Evolutionary conservation across 495 filamentous ascomycete species (phyloP), one percentile per base, ranked within the genome.

Genomic region (Mycothermus thermophilus): DNA sequence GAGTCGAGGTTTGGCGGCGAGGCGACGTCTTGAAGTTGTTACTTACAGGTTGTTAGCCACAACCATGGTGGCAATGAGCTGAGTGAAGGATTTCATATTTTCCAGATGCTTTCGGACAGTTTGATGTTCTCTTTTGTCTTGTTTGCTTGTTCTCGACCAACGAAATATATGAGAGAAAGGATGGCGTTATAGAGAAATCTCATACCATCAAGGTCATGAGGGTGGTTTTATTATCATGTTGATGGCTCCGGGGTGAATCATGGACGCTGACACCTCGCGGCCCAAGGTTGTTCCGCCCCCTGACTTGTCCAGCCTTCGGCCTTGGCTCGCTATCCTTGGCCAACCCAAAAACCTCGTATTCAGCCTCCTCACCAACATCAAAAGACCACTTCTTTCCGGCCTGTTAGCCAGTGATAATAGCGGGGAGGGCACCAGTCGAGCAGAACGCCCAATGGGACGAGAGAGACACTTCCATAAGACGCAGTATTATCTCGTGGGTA

Each of bases 271-370:
- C 16, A n/a, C 15, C 7, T 28, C 24, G 5, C 34, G 34, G 34
- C 19, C 18, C 8, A 37, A 37, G 34, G 29, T 37, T 37, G 13
- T 12, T 29, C 34, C 34, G 34, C 12, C 34, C 24, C n/a, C n/a
- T n/a, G n/a, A n/a, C n/a, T 20, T 20, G 8, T 19, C 15, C 8
- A 3, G n/a, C 11, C 20, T 14, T 14, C 9, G 26, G 17, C 11
- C 25, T 26, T 17, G 34, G 25, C 34, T 18, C 28, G 26, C 29
- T 37, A 29, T 27, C 26, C 27, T 14, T 24, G 13, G 34, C 34
- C 34, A 37, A 37, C 26, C 26, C 19, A 8, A 1, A 29, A 23
- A n/a, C 4, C 34, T 37, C 34, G 34, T 37, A 37, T 37, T 37
- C 27, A 17, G 14, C 8, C n/a, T 18, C 24, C 12, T 16, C 7